Conservation (phyloP, 495 filamentous ascomycete genomes). For the Penicillium herquei region DNA sequence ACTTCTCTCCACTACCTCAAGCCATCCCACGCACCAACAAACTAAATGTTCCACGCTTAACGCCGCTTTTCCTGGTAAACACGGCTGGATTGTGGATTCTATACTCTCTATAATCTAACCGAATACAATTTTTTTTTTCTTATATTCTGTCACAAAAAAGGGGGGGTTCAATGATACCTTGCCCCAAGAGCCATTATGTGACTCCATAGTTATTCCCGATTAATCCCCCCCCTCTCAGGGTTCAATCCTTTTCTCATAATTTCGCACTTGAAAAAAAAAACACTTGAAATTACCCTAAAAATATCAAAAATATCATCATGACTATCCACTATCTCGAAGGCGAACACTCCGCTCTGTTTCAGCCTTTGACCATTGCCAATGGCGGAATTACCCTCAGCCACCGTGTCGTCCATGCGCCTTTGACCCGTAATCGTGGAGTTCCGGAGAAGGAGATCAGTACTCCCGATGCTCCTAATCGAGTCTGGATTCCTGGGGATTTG, state of each 20-base stretch:
- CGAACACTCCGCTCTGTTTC: conserved; percentile 46
- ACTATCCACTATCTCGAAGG: conserved; percentile 22
- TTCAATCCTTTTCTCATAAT: background rate
- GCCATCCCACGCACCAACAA: no score
- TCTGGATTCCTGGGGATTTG: conserved; percentile 46
- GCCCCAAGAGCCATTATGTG: no score
- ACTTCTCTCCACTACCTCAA: no score
- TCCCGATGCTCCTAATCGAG: conserved; percentile 40
- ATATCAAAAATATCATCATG: conserved; percentile 11
- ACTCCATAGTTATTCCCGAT: background rate
- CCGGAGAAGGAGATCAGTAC: conserved; percentile 39
- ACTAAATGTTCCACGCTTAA: background rate
- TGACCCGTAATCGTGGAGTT: conserved; percentile 53
- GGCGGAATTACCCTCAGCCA: conserved; percentile 51
- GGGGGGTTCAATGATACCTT: no score
- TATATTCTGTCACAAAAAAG: background rate
- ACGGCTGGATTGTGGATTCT: background rate
- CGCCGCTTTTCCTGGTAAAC: background rate
- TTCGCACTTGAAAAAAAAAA: background rate
- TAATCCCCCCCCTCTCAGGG: no score
- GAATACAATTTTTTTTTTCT: background rate
- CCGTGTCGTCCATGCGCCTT: conserved; percentile 53
- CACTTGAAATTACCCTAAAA: background rate
- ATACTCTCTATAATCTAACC: background rate
- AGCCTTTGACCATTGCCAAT: conserved; percentile 48